Evolutionary conservation across 2,329 filamentous ascomycete species (phyloP), one percentile per base, ranked within the genome.

Genomic region (Phialophora macrospora): DNA sequence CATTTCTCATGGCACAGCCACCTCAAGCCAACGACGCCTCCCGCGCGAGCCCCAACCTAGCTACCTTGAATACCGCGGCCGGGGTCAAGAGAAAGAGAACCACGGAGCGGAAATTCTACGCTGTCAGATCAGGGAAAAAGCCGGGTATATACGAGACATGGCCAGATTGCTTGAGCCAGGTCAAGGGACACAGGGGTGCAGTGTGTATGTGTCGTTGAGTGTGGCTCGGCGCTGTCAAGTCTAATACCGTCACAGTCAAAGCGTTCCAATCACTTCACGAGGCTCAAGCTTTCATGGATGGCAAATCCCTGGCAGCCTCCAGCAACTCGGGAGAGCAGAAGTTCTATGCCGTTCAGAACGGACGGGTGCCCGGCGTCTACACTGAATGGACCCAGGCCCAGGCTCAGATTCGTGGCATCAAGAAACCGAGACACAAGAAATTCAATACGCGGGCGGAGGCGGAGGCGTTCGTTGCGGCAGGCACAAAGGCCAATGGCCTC

Each of bases 241-340:
- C 64, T 68, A 44, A 64, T 52, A 30, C 34, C 11, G 20, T 24
- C 56, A 28, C 67, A 95, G 92, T 90, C 81, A 94, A 95, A 80
- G 92, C 90, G 1, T 97, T 97, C 75, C 79, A 83, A 9, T 87
- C 85, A 0, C 81, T 84, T 65, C 84, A 88, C 68, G 92, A 97
- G 66, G 94, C 94, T n/a, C 85, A 90, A 73, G 87, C 86, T 1
- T 97, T 91, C 75, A 82, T 92, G 28, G 86, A 84, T 0, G 90
- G 91, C 55, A 84, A 83, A 84, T 63, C 77, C 77, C 7, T 75
- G 17, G 74, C 71, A 24, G 76, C 80, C 48, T 72, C 79, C 55
- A 76, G 71, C 4, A 75, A 69, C 3, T 68, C 72, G 26, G 64
- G 72, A 20, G 76, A 76, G 51, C 79, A 79, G 38, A 77, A 80